Percentiles rank a stretch among this genome's conserved stretches.
phyloP scores from a whole-genome alignment of 257 asterid species.

The Dorcoceras hygrometricum region DNA sequence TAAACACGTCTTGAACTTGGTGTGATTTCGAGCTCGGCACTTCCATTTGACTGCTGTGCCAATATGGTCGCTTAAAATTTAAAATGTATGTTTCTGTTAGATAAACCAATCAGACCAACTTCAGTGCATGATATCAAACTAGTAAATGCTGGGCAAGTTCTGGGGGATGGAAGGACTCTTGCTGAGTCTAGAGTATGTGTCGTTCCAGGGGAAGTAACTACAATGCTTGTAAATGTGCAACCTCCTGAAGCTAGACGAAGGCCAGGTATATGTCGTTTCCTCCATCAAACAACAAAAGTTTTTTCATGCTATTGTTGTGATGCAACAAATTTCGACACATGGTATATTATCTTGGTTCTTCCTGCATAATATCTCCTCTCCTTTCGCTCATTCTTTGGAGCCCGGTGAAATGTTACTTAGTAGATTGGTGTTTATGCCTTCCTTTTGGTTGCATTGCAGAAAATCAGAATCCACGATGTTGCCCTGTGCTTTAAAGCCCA shows the following conservation, averaged over 20 bases:
- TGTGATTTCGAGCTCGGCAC: not conserved
- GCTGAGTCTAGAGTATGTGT: slow-evolving; percentile 36
- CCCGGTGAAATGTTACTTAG: too few relatives aligned
- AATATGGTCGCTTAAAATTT: slow-evolving; percentile 5
- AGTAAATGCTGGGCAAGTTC: slow-evolving; percentile 48
- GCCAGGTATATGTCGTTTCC: slow-evolving; percentile 28
- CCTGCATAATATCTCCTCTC: too few relatives aligned
- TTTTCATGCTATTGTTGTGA: not conserved
- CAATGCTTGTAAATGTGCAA: slow-evolving; percentile 65
- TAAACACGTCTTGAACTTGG: too few relatives aligned
- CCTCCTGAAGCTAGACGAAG: slow-evolving; percentile 41
- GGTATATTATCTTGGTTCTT: too few relatives aligned
- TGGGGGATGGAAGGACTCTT: slow-evolving; percentile 52
- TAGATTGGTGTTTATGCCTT: not conserved
- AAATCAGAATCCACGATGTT: not conserved
- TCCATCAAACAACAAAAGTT: not conserved
- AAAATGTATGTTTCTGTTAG: slow-evolving; percentile 23
- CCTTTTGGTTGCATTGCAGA: not conserved
- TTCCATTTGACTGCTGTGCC: slow-evolving; percentile 5
- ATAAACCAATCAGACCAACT: slow-evolving; percentile 41
- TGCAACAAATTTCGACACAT: not conserved
- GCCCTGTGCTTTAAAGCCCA: not conserved
- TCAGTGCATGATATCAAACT: slow-evolving; percentile 45
- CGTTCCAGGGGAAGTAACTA: slow-evolving; percentile 41
- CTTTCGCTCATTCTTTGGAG: too few relatives aligned